Percentiles rank a stretch among this genome's conserved stretches.
phyloP scores from a whole-genome alignment of 2,329 filamentous ascomycete species.

The Coleophoma cylindrospora region DNA sequence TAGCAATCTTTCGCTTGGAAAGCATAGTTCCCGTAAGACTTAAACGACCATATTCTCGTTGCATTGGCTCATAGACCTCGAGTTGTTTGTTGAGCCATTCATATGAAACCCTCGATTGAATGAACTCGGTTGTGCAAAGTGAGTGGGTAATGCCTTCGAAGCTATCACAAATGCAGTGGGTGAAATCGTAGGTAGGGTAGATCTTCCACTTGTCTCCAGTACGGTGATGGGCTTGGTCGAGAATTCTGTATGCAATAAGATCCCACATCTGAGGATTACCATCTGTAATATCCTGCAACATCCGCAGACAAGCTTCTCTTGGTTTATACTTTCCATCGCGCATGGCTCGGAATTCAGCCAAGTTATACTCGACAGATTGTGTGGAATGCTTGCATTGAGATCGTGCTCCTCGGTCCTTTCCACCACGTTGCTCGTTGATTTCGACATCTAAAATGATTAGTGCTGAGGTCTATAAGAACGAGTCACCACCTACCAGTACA shows the following conservation, averaged over 20 bases:
- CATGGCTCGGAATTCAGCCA: slow-evolving; percentile 85
- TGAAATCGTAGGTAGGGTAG: slow-evolving; percentile 93
- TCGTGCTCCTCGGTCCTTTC: slow-evolving; percentile 63
- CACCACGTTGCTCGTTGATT: slow-evolving; percentile 82
- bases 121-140: slow-evolving; percentile 90
- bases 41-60: slow-evolving; percentile 76
- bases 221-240: slow-evolving; percentile 70
- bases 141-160: slow-evolving; percentile 91
- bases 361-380: slow-evolving; percentile 68
- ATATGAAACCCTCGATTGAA: slow-evolving; percentile 78
- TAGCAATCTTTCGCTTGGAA: slow-evolving; percentile 78
- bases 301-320: slow-evolving; percentile 77
- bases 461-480: not conserved
- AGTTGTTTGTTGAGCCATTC: slow-evolving; percentile 83
- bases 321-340: slow-evolving; percentile 85
- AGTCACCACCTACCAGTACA: slow-evolving; percentile 50
- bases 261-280: slow-evolving; percentile 98
- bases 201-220: slow-evolving; percentile 85
- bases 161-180: slow-evolving; percentile 85
- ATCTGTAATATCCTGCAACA: slow-evolving; percentile 84
- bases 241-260: slow-evolving; percentile 81
- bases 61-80: slow-evolving; percentile 86
- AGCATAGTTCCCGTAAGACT: slow-evolving; percentile 82
- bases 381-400: slow-evolving; percentile 79
- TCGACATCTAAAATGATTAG: slow-evolving; percentile 53